These are phyloP conservation scores for Candida glucosophila DNA, from an alignment of 1,139 yeast species.

Conservation along the genomic window DNA sequence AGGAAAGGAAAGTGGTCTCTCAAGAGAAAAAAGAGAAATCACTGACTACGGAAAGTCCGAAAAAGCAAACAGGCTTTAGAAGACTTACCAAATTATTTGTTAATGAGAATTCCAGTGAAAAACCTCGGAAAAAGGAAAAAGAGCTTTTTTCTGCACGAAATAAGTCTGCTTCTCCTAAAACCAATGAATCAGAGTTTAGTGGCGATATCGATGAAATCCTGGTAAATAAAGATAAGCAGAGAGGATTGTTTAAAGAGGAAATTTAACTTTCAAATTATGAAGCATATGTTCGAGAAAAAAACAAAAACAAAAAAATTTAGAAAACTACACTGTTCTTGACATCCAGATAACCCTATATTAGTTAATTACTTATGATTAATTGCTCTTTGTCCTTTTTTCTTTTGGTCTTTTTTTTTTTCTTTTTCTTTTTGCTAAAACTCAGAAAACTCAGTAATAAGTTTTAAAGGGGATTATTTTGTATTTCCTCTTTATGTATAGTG, in stretches of 20 bases:
- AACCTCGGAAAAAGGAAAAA: conserved; percentile 2
- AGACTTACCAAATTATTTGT: conserved; percentile 6
- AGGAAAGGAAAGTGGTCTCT: background rate
- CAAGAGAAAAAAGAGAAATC: conserved; percentile 10
- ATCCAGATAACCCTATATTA: no score
- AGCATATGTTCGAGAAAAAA: no score
- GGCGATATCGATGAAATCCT: conserved; percentile 24
- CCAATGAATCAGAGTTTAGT: conserved; percentile 8
- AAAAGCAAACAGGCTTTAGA: conserved; percentile 6
- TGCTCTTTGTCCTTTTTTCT: background rate
- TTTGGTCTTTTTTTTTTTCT: background rate
- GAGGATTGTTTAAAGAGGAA: conserved; percentile 39
- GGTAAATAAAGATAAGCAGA: conserved; percentile 17
- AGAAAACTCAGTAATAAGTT: no score
- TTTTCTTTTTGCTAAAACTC: no score
- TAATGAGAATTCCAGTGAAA: conserved; percentile 1
- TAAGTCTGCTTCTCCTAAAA: background rate
- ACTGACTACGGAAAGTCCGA: conserved; percentile 4
- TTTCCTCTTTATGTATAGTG: no score
- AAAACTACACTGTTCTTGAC: no score
- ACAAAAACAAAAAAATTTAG: no score
- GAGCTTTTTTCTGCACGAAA: conserved; percentile 5
- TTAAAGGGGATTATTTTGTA: no score
- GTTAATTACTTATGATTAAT: no score
- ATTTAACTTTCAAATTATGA: conserved; percentile 12